Evolutionary conservation across 1,284 basidiomycete genomes (phyloP).

Genomic region (Flammula alnicola): DNA sequence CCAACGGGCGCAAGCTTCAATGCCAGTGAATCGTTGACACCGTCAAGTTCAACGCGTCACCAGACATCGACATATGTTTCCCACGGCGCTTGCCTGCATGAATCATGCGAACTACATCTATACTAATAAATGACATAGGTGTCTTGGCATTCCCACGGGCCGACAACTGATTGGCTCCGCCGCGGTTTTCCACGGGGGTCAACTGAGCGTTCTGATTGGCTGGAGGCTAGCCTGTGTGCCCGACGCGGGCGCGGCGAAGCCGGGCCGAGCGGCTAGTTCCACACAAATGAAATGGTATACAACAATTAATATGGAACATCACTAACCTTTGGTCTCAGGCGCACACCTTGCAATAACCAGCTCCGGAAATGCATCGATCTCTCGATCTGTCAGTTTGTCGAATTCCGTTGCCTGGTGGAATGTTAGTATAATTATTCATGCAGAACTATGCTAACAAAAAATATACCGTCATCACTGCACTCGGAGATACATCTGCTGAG

Average conservation of each 20-base stretch:
- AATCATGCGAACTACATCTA: constrained; percentile 51
- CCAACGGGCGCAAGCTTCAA: constrained; percentile 69
- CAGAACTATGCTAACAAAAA: background rate
- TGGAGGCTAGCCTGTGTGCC: too few relatives aligned
- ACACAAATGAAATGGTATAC: background rate
- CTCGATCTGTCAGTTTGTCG: constrained; percentile 62
- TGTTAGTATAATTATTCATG: background rate
- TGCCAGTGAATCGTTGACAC: too few relatives aligned
- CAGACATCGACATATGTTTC: too few relatives aligned
- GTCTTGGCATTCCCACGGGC: too few relatives aligned
- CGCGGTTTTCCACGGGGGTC: too few relatives aligned
- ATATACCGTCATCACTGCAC: constrained; percentile 53
- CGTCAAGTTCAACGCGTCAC: too few relatives aligned
- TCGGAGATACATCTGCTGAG: constrained; percentile 64
- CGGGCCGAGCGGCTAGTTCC: too few relatives aligned
- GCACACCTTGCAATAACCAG: constrained; percentile 45
- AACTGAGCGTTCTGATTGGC: too few relatives aligned
- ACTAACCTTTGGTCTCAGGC: constrained; percentile 51
- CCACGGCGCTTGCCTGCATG: constrained; percentile 44
- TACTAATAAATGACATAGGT: too few relatives aligned
- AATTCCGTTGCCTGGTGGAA: constrained; percentile 49
- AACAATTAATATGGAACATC: background rate
- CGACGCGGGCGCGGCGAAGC: too few relatives aligned
- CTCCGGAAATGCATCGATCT: constrained; percentile 53
- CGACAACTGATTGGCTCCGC: too few relatives aligned